Percentiles rank a stretch among this genome's conserved stretches.
phyloP scores from a whole-genome alignment of 73 alveolate genomes.

The Diophrys sp. region DNA sequence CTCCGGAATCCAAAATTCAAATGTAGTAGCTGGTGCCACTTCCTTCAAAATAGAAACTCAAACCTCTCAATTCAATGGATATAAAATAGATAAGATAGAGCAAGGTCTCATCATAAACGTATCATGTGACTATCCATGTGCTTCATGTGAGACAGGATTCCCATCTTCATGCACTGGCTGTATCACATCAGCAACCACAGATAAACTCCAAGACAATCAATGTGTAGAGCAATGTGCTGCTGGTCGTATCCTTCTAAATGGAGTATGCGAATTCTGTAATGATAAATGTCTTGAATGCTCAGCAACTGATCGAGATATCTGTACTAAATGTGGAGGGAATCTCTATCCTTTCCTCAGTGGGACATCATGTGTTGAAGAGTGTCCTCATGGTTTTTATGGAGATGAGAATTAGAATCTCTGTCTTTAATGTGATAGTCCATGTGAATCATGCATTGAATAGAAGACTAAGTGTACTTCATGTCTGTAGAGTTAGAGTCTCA shows the following conservation, averaged over 20 bases:
- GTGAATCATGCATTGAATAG: conserved; percentile 19
- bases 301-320: not conserved
- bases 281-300: conserved; percentile 45
- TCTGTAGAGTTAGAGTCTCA: not conserved
- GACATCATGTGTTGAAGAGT: conserved; percentile 16
- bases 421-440: conserved; percentile 24
- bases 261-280: conserved; percentile 36
- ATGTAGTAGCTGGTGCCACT: not conserved
- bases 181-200: conserved; percentile 9
- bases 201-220: conserved; percentile 42
- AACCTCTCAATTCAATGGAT: conserved; percentile 15
- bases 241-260: conserved; percentile 20
- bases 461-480: conserved; percentile 47
- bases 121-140: conserved; percentile 56
- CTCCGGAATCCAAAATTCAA: conserved; percentile 3
- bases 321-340: conserved; percentile 45
- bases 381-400: conserved; percentile 32
- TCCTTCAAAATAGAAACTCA: conserved; percentile 14
- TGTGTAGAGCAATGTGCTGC: conserved; percentile 46
- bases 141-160: conserved; percentile 20
- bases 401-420: conserved; percentile 32
- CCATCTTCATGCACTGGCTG: conserved; percentile 46
- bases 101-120: conserved; percentile 30
- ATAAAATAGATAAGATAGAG: conserved; percentile 31
- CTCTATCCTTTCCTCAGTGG: conserved; percentile 16